Conservation (phyloP, 345 rosid species). For the Eucalyptus lansdowneana region DNA sequence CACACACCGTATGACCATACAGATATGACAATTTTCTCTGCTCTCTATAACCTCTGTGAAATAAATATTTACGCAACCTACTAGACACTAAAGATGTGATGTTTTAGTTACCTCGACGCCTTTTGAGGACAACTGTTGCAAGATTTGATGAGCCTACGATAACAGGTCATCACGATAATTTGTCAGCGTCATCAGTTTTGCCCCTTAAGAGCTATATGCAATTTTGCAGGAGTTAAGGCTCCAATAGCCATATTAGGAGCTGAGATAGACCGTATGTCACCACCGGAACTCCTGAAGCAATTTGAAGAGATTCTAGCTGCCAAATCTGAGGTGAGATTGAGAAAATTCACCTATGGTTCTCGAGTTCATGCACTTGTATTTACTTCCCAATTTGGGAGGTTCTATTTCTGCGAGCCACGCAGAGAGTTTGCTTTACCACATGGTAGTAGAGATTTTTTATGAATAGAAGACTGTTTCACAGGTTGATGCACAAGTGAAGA, state of each 20-base stretch:
- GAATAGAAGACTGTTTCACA: slow-evolving; percentile 44
- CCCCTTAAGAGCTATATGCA: background rate
- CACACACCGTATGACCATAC: background rate
- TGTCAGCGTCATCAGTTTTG: background rate
- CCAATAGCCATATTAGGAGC: slow-evolving; percentile 27
- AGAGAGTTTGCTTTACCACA: background rate
- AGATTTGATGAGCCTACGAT: background rate
- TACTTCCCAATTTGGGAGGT: background rate
- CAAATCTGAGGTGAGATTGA: slow-evolving; percentile 19
- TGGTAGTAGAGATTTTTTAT: background rate
- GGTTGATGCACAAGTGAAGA: slow-evolving; percentile 55
- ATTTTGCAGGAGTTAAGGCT: background rate
- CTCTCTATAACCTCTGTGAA: background rate
- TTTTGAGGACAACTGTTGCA: background rate
- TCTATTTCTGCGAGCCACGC: background rate
- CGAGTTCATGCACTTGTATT: background rate
- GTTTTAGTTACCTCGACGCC: background rate
- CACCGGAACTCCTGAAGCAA: slow-evolving; percentile 35
- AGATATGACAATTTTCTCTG: background rate
- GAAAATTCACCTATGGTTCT: background rate
- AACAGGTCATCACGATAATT: background rate
- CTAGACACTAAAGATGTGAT: background rate
- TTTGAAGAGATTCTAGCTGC: slow-evolving; percentile 29
- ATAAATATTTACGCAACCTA: too few relatives aligned
- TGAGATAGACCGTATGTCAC: slow-evolving; percentile 26